A percentile compares a stretch with the other conserved stretches of the same genome.
Conservation (phyloP, 805 yeast species). For the Tetrapisispora nanseiensis region DNA sequence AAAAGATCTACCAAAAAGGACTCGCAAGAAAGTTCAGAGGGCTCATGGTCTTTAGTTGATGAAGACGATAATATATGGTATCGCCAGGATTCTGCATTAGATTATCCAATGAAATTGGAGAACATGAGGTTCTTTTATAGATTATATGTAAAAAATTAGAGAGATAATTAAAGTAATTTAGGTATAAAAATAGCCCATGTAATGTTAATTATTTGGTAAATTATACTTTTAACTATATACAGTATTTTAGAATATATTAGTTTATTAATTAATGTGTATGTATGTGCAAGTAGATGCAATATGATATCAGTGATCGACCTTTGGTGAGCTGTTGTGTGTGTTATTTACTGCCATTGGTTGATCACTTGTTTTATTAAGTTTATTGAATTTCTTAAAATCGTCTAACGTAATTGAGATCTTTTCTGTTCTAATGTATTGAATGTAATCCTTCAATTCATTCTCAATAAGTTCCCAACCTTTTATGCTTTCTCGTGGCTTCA, state of each 20-base stretch:
- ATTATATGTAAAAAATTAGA: constrained; percentile 47
- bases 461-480: constrained; percentile 19
- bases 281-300: background rate
- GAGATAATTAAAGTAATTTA: background rate
- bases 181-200: too few relatives aligned
- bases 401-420: background rate
- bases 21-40: constrained; percentile 29
- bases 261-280: background rate
- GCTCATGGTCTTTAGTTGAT: constrained; percentile 57
- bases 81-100: constrained; percentile 42
- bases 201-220: too few relatives aligned
- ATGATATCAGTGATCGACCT: background rate
- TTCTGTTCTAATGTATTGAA: constrained; percentile 12
- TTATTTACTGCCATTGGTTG: background rate
- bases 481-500: constrained; percentile 18
- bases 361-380: background rate
- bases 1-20: constrained; percentile 25
- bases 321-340: background rate
- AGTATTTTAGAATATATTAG: background rate
- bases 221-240: background rate
- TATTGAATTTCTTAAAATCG: background rate
- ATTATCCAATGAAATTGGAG: constrained; percentile 63
- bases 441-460: constrained; percentile 9
- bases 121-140: constrained; percentile 83
- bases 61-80: constrained; percentile 77